Evolutionary conservation across 2,329 filamentous ascomycete species (phyloP), one percentile per base, ranked within the genome.

Genomic region (Acarospora socialis): DNA sequence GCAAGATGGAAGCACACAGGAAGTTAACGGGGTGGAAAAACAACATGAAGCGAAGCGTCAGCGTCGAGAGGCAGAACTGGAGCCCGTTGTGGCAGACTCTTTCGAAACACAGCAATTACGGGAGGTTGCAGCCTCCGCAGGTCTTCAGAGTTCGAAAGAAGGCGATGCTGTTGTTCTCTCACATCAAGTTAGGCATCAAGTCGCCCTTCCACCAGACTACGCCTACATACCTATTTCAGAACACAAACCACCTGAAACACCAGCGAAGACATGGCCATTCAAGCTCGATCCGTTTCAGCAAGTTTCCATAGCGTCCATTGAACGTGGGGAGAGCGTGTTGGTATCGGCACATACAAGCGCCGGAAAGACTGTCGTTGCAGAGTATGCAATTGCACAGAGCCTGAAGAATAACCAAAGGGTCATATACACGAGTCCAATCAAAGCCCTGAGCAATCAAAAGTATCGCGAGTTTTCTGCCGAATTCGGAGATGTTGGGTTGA

Each of bases 371-470:
- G 92, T 98, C 5, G 86, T 95, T 26, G 90, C 90, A 41, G 90
- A 98, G 56, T 98, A 98, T 52, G 92, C 90, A 13, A 92, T 98
- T 52, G 90, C 92, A 10, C 90, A 98, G 50, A 92, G 90, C 55
- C 66, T 98, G 54, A 92, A 90, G 66, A 81, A 84, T 54, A 95
- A 95, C 59, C 90, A 98, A 62, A 73, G 90, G 52, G 87, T 98
- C 48, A 98, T 98, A 55, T 98, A 98, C 60, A 98, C 90, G 6
- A 94, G 86, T 68, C 90, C 90, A 1, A 98, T 98, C 66, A 98
- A 98, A 61, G 90, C 90, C 7, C 65, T 98, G 47, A 95, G 86
- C 58, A 98, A 98, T 59, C 90, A 98, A 52, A 98, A 98, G 54
- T 98, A 92, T 55, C 71, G 90, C 63, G 90, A 98, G 52, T 98